phyloP scores from a whole-genome alignment of 495 filamentous ascomycete species.

The Talaromyces liani region DNA sequence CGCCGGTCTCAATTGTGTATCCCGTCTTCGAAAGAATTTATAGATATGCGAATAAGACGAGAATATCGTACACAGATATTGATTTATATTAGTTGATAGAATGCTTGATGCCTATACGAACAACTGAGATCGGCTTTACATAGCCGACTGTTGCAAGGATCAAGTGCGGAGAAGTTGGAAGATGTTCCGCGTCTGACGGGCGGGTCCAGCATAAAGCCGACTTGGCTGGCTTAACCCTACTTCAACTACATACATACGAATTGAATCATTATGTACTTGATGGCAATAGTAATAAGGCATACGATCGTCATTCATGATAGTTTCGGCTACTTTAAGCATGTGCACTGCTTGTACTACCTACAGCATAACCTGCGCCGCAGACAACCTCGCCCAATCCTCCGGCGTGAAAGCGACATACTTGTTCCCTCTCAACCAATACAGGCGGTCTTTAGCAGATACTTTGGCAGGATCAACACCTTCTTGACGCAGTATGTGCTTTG shows the following conservation, averaged over 20 bases:
- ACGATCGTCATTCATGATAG: not conserved
- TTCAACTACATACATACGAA: not conserved
- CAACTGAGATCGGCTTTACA: not conserved
- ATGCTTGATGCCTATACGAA: not conserved
- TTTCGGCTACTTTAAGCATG: not conserved
- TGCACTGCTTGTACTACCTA: conserved; percentile 19
- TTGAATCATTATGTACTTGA: too few species aligned
- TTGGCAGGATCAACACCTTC: conserved; percentile 66
- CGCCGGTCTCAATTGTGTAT: not conserved
- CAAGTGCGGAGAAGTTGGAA: not conserved
- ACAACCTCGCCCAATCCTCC: conserved; percentile 62
- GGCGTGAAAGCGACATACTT: conserved; percentile 60
- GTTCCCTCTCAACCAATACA: conserved; percentile 61
- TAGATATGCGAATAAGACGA: too few species aligned
- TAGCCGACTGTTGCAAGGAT: not conserved
- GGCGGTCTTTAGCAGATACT: conserved; percentile 45
- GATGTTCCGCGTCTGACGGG: not conserved
- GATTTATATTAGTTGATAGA: not conserved
- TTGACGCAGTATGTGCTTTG: conserved; percentile 60
- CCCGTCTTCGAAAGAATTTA: not conserved
- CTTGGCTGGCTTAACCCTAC: conserved; percentile 1
- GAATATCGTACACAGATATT: not conserved
- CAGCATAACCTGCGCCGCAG: conserved; percentile 61
- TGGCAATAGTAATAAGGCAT: not conserved
- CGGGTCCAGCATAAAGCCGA: conserved; percentile 5